Base-by-base conservation (phyloP, 257 asterid genomes). In the Jaltomata sinuosa region DNA sequence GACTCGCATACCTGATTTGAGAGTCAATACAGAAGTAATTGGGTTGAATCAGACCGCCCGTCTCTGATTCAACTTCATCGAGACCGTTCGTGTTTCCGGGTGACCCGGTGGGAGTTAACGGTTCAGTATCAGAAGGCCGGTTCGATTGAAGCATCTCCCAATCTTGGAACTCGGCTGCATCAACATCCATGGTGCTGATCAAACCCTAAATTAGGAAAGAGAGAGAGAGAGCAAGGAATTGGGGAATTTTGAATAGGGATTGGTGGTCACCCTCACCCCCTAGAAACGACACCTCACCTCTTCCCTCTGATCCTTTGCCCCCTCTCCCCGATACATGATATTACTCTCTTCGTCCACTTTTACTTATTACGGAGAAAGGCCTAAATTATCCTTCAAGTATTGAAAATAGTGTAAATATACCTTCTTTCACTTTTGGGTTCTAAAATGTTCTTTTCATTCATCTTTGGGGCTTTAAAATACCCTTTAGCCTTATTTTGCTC, bases 101-200 rank as follows among this genome's bases (percentile, higher is more conserved):
- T 67, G 87, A 59, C 62, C 22, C 84, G 34, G 81, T 77, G 31
- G 84, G 87, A 12, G 69, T 82, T 42, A 72, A 12, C 52, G 87
- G 22, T 36, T 88, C 86, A 0, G 86, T 15, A 16, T 61, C 92
- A 3, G 92, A 87, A 61, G 85, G 90, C 16, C 88, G 84, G 89
- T 53, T 82, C 74, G 92, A 71, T 12, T 89, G 93, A 57, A 95
- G 93, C 22, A 95, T 85, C 89, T 95, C 98, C 98, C 98, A 95
- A 22, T 92, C 97, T 15, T 86, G 93, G 62, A 93, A 90, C 59
- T 92, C 98, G 16, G 82, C 82, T 1, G 88, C 89, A 8, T 87
- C 91, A 6, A 71, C 82, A 84, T 89, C 95, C 95, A 93, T 91
- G 85, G 49, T 5, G 62, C 50, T 59, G 34, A 80, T 32, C 71